phyloP scores from a whole-genome alignment of 1,284 basidiomycete genomes.

The Golubevia pallescens region DNA sequence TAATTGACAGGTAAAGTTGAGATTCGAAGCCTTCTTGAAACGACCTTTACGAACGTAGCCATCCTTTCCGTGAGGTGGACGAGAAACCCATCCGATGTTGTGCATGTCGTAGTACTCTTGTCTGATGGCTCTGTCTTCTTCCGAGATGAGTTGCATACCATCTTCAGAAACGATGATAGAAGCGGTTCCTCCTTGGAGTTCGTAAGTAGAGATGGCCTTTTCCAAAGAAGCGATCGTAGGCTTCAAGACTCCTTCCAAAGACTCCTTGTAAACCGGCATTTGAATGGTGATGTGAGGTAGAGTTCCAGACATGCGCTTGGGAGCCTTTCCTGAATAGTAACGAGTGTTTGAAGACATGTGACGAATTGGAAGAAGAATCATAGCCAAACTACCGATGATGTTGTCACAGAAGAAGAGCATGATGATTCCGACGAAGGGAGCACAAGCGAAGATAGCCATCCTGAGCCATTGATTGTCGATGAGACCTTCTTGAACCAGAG shows the following conservation, averaged over 20 bases:
- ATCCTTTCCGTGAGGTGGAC: conserved; percentile 25
- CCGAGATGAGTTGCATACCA: conserved; percentile 19
- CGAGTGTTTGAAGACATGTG: conserved; percentile 32
- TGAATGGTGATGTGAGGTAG: conserved; percentile 41
- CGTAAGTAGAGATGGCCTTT: no score
- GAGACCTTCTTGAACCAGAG: conserved; percentile 17
- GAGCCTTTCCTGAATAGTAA: conserved; percentile 31
- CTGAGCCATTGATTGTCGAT: conserved; percentile 28
- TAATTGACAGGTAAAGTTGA: conserved; percentile 35
- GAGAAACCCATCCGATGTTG: conserved; percentile 35
- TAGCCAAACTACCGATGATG: conserved; percentile 25
- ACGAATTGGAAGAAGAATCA: conserved; percentile 31
- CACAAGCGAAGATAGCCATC: conserved; percentile 15
- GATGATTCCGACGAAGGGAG: conserved; percentile 14
- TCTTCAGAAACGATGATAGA: no score
- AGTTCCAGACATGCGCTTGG: conserved; percentile 12
- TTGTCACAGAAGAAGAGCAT: conserved; percentile 42
- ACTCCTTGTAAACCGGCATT: conserved; percentile 46
- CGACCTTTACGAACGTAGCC: conserved; percentile 38
- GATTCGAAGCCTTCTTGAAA: no score
- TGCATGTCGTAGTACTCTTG: no score
- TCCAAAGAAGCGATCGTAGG: conserved; percentile 34
- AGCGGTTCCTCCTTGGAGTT: conserved; percentile 41
- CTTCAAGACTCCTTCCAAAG: conserved; percentile 20
- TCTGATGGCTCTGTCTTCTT: conserved; percentile 12